Evolutionary conservation across 2,329 filamentous ascomycete genomes (phyloP), one percentile per base, ranked within the genome.

Genomic region (Paracoccidioides brasiliensis): DNA sequence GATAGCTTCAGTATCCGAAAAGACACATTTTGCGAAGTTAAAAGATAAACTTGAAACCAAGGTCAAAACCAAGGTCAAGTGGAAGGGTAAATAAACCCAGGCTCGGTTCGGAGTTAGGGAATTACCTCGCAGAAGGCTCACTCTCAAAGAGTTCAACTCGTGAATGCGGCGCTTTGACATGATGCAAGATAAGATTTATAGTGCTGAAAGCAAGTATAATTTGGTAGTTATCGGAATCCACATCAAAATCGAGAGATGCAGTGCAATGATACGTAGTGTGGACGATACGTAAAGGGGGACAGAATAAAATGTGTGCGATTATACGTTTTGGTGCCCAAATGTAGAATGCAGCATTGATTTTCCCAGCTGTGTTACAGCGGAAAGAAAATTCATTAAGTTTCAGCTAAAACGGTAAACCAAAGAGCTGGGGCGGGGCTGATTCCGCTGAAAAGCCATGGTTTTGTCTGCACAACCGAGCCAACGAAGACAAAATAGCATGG

Each of bases 121-220:
- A 22, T 41, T 54, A 53, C 49, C 49, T 54, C 41, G 41, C 15
- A 40, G 48, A 40, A 46, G 32, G 35, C n/a, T 46, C 38, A 33
- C 33, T 54, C 52, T 54, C 43, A 48, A 54, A 4, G 22, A 54
- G 35, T n/a, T 40, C 32, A 48, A 40, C 33, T 41, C 52, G 33
- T 41, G 30, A 30, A 53, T 35, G 22, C 42, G 38, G 32, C 35
- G 41, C 5, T 37, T 54, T 15, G 45, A 48, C 42, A 46, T 46
- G 28, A 33, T 32, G 32, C n/a, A 28, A 49, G 38, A 10, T 22
- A 14, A 44, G 32, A 12, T 22, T 10, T 14, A 33, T 45, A 33
- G 33, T 32, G 10, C 22, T 33, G 33, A 53, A 5, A 33, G 12
- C 8, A 1, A 14, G 44, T 5, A 46, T 33, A n/a, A 45, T 32